Base-by-base conservation (phyloP, 345 rosid genomes). In the Lepidium aucheri region DNA sequence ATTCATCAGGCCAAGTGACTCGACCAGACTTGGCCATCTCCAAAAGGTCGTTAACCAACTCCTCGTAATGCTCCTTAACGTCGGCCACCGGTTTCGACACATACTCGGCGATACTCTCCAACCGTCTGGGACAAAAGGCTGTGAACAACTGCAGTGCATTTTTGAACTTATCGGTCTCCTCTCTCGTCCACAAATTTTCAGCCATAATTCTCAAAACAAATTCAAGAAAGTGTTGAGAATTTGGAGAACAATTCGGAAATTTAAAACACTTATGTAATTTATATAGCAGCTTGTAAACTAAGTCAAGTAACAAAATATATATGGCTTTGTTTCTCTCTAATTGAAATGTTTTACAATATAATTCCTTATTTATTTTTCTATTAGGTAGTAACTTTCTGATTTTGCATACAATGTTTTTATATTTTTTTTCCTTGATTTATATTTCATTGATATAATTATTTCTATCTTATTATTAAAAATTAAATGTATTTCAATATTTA, bases 31-130 rank as follows among this genome's bases (percentile, higher is more conserved):
- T 28, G 32, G 32, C 44, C 26, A n/a, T 26, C 49, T 38, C 30
- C 20, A 53, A 33, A 17, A 65, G 70, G 35, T 53, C 70, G 30
- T 41, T 49, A n/a, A 65, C 70, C 42, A 65, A 1, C 16, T 57
- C 32, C 8, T 57, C 12, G 65, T 68, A 68, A 38, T 47, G 57
- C 41, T 30, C 33, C 40, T 28, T 47, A 49, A 58, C 65, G 28
- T 13, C 34, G 0, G 11, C 42, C 20, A 58, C 58, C 50, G 65
- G 17, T 58, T 49, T 68, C 1, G 22, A 3, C n/a, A 68, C 41
- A 47, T 11, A 4, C 2, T 12, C 12, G 22, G 73, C 41, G 4
- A 68, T 47, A 8, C 0, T 7, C n/a, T 68, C 8, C 9, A 68
- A 47, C 42, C 58, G 65, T 26, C 4, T 2, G 1, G 18, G 34